Evolutionary conservation across 1,284 basidiomycete species (phyloP).

Genomic region (Cryptococcus floricola): DNA sequence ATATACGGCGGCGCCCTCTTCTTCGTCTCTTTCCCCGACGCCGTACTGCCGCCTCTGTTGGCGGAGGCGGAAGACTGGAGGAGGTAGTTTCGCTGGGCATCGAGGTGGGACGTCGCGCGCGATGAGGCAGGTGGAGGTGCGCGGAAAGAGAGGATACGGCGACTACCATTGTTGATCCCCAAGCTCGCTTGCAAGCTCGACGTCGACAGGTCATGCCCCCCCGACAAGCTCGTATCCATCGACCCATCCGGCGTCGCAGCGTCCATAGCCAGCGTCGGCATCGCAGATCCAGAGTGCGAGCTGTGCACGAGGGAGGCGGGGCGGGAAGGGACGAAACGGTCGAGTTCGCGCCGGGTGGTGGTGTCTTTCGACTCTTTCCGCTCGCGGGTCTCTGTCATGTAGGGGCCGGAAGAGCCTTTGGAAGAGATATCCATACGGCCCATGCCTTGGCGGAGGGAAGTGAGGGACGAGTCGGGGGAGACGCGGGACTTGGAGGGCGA

Average conservation of each 20-base stretch:
- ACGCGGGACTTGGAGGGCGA: constrained; percentile 9
- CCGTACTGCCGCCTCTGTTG: constrained; percentile 22
- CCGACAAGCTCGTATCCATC: constrained; percentile 18
- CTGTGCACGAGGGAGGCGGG: constrained; percentile 30
- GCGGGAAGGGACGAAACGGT: constrained; percentile 48
- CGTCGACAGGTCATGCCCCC: constrained; percentile 21
- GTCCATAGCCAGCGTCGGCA: constrained; percentile 34
- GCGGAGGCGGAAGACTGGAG: constrained; percentile 30
- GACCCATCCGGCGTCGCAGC: constrained; percentile 26
- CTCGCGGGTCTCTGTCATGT: constrained; percentile 4
- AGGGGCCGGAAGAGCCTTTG: constrained; percentile 20
- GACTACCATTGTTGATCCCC: constrained; percentile 25
- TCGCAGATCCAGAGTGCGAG: constrained; percentile 23
- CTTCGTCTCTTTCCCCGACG: constrained; percentile 13
- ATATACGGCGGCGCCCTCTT: constrained; percentile 53
- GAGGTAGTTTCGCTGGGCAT: constrained; percentile 43
- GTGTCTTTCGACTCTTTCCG: constrained; percentile 15
- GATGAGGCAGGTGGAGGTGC: constrained; percentile 42
- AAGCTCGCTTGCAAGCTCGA: constrained; percentile 33
- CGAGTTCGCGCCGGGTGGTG: constrained; percentile 35
- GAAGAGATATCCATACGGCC: constrained; percentile 40
- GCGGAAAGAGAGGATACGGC: constrained; percentile 46
- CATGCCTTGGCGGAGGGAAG: constrained; percentile 38
- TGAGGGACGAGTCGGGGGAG: constrained; percentile 22
- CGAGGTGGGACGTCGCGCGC: constrained; percentile 45